Base-by-base conservation (phyloP, 2,329 filamentous ascomycete species). In the Beauveria caledonica region DNA sequence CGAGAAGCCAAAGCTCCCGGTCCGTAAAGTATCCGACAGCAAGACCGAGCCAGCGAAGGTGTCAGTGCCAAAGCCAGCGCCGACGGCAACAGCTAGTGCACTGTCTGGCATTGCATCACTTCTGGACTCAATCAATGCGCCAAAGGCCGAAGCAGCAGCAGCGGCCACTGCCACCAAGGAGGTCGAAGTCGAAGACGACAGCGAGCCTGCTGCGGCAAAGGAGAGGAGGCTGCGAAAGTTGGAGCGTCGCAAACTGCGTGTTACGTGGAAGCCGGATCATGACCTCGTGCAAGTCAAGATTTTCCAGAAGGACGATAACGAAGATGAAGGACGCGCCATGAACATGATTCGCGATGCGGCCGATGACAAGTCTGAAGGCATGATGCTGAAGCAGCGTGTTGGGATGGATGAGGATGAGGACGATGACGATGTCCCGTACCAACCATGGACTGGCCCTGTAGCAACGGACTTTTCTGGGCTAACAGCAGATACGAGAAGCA, bases 351-450 rank as follows among this genome's bases (percentile, higher is more conserved):
- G 84, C 53, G 88, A 92, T 70, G 87, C 87, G 4, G 82, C 82
- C 33, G 88, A 92, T 69, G 86, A 90, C 67, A 85, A 85, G 54
- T 86, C 85, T 5, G 89, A 90, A 68, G 87, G 89, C 53, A 85
- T 88, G 77, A 85, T 87, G 66, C 74, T 86, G 57, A 86, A 85
- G 66, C 78, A 80, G 64, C 76, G 80, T n/a, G 72, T 70, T 21
- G 63, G 69, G 50, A 74, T 78, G 8, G 77, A 78, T 29, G 75
- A 78, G 49, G 81, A 84, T 2, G 82, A 86, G 0, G 81, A 86
- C 11, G 83, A 87, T 1, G 81, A 83, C 25, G 81, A 84, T 58
- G 68, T 79, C 51, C 77, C 78, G 5, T 78, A 82, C 60, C 76
- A 78, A 58, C 74, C 82, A 55, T 83, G 85, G 79, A 68, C 76